These are phyloP conservation scores for Alternaria metachromatica DNA, from an alignment of 2,329 filamentous ascomycete species.

Conservation along the genomic window DNA sequence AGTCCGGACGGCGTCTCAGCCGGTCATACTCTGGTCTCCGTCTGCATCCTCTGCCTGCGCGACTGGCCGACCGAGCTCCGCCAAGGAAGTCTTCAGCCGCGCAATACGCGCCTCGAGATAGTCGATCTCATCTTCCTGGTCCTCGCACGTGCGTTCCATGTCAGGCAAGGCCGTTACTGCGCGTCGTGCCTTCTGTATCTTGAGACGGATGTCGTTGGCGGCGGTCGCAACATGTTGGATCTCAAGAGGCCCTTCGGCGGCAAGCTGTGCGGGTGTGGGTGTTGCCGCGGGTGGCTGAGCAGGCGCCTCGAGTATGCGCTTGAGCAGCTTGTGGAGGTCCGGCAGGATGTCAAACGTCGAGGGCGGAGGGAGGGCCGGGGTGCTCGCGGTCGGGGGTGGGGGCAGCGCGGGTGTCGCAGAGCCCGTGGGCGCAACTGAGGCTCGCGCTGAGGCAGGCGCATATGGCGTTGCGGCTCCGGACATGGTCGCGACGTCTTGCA, in stretches of 20 bases:
- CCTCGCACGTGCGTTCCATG: slow-evolving; percentile 68
- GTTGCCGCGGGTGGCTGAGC: slow-evolving; percentile 40
- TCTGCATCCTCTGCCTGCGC: slow-evolving; percentile 25
- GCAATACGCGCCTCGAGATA: slow-evolving; percentile 69
- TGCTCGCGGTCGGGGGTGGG: slow-evolving; percentile 36
- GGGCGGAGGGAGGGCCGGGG: slow-evolving; percentile 73
- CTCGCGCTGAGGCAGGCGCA: slow-evolving; percentile 38
- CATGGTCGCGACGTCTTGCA: slow-evolving; percentile 30
- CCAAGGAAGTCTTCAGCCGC: slow-evolving; percentile 60
- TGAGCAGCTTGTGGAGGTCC: slow-evolving; percentile 78
- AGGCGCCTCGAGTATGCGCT: slow-evolving; percentile 68
- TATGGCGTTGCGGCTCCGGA: slow-evolving; percentile 44
- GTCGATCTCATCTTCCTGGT: slow-evolving; percentile 74
- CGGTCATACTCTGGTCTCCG: slow-evolving; percentile 47
- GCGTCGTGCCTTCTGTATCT: slow-evolving; percentile 77
- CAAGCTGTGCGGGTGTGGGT: slow-evolving; percentile 32
- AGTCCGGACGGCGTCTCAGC: slow-evolving; percentile 35
- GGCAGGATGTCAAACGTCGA: slow-evolving; percentile 87
- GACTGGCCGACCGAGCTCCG: slow-evolving; percentile 37
- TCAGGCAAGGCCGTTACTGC: slow-evolving; percentile 72
- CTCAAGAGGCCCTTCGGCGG: slow-evolving; percentile 55
- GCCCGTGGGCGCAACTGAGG: slow-evolving; percentile 42
- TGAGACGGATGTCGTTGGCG: slow-evolving; percentile 80
- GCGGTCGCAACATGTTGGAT: slow-evolving; percentile 81
- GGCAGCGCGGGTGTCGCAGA: slow-evolving; percentile 36